Evolutionary conservation across 106 monocot genomes (phyloP).

Genomic region (Apostasia shenzhenica): DNA sequence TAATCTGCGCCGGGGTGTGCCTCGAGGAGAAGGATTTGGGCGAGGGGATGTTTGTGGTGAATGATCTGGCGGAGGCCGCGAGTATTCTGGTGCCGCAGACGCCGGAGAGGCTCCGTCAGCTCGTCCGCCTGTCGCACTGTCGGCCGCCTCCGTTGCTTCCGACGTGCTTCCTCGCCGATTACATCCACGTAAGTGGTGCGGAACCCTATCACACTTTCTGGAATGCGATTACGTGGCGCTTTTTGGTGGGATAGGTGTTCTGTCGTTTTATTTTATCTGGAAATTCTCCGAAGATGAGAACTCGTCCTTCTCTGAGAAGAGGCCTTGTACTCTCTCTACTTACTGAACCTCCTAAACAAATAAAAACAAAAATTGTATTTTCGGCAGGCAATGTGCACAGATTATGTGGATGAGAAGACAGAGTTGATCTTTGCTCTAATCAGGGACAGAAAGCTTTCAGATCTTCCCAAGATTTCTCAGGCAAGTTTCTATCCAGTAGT

Average conservation of each 20-base stretch:
- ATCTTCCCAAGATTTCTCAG: slow-evolving; percentile 79
- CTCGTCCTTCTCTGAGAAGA: too few relatives aligned
- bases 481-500: slow-evolving; percentile 18
- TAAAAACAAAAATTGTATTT: not conserved
- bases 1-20: slow-evolving; percentile 67
- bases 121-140: slow-evolving; percentile 51
- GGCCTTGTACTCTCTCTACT: not conserved
- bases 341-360: not conserved
- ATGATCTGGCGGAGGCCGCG: slow-evolving; percentile 41
- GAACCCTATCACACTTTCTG: not conserved
- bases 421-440: slow-evolving; percentile 61
- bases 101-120: slow-evolving; percentile 50
- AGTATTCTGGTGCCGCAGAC: slow-evolving; percentile 60
- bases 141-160: slow-evolving; percentile 42
- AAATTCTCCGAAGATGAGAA: too few relatives aligned
- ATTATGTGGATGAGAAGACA: slow-evolving; percentile 70
- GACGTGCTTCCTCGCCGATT: slow-evolving; percentile 65
- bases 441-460: slow-evolving; percentile 54
- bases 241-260: too few relatives aligned
- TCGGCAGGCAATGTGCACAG: slow-evolving; percentile 82
- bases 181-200: slow-evolving; percentile 42
- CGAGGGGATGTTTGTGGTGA: slow-evolving; percentile 56
- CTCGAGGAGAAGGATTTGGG: slow-evolving; percentile 65
- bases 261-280: too few relatives aligned
- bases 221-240: too few relatives aligned